Conservation (phyloP, 2,329 filamentous ascomycete genomes). For the Fusarium sterilihyphosum region DNA sequence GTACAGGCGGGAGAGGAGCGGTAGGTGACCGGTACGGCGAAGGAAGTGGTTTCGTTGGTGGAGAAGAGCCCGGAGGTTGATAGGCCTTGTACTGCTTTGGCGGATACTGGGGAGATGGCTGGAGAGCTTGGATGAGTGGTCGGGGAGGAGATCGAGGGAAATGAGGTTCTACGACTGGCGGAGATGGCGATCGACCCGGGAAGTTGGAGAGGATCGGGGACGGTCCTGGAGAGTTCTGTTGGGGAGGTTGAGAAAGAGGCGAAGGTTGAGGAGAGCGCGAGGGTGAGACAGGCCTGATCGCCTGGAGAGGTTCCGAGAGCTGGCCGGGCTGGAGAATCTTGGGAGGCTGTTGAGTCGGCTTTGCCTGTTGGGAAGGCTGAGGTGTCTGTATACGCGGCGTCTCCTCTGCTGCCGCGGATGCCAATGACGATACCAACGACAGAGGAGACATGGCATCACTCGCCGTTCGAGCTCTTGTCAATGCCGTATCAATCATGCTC, state of each 20-base stretch:
- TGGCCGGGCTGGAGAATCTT: conserved; percentile 31
- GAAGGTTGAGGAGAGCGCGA: conserved; percentile 30
- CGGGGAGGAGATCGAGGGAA: conserved; percentile 13
- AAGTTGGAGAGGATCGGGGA: conserved; percentile 24
- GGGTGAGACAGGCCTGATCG: conserved; percentile 20
- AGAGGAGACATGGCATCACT: conserved; percentile 40
- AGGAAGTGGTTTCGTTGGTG: conserved; percentile 23
- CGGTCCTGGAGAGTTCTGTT: conserved; percentile 23
- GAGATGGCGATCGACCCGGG: conserved; percentile 2
- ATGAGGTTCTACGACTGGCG: neutral
- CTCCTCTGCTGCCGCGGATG: conserved; percentile 19
- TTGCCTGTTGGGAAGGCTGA: conserved; percentile 25
- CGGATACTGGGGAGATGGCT: conserved; percentile 13
- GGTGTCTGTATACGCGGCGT: conserved; percentile 23
- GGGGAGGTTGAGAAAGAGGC: conserved; percentile 32
- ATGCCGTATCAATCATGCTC: conserved; percentile 31
- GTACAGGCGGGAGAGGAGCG: conserved; percentile 22
- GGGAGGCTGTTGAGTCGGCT: conserved; percentile 14
- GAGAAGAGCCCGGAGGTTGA: conserved; percentile 23
- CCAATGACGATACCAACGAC: conserved; percentile 29
- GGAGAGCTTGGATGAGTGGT: neutral
- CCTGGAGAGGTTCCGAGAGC: conserved; percentile 21
- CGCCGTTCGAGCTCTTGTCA: conserved; percentile 32
- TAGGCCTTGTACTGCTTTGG: conserved; percentile 30
- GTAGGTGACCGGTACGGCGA: conserved; percentile 25